A percentile compares a stretch with the other conserved stretches of the same genome.
phyloP scores from a whole-genome alignment of 441 rosid species.

The Jatropha multifida region DNA sequence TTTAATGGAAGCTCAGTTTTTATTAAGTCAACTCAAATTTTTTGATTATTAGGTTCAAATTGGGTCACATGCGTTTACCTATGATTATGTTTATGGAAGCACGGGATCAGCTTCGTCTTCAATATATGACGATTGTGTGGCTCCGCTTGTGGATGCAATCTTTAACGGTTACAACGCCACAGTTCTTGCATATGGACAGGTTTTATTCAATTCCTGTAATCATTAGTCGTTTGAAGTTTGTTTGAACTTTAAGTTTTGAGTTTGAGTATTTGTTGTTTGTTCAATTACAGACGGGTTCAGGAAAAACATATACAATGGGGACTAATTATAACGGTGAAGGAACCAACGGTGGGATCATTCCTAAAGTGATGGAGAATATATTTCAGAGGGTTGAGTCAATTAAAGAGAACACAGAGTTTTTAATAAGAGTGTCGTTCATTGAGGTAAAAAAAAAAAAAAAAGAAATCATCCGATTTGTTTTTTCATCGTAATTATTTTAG shows the following conservation, averaged over 20 bases:
- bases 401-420: slow-evolving; percentile 55
- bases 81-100: slow-evolving; percentile 70
- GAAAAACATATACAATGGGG: slow-evolving; percentile 97
- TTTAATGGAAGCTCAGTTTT: neutral
- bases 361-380: slow-evolving; percentile 86
- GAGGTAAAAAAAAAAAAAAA: slow-evolving; percentile 50
- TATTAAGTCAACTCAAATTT: neutral
- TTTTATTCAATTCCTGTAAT: slow-evolving; percentile 14
- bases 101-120: slow-evolving; percentile 50
- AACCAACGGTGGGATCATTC: slow-evolving; percentile 63
- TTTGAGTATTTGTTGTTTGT: neutral
- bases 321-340: slow-evolving; percentile 78
- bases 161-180: slow-evolving; percentile 92
- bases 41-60: slow-evolving; percentile 59
- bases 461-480: neutral
- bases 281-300: slow-evolving; percentile 76
- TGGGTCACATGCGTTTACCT: slow-evolving; percentile 83
- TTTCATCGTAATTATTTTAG: neutral
- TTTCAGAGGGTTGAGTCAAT: slow-evolving; percentile 51
- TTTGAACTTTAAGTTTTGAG: neutral
- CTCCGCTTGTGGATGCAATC: slow-evolving; percentile 84
- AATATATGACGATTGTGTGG: slow-evolving; percentile 69
- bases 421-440: slow-evolving; percentile 88
- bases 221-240: neutral
- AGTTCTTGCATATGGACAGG: slow-evolving; percentile 97